Evolutionary conservation across 371 early-diverging fungal genomes (phyloP), one percentile per base, ranked within the genome.

Genomic region (Zancudomyces culisetae): DNA sequence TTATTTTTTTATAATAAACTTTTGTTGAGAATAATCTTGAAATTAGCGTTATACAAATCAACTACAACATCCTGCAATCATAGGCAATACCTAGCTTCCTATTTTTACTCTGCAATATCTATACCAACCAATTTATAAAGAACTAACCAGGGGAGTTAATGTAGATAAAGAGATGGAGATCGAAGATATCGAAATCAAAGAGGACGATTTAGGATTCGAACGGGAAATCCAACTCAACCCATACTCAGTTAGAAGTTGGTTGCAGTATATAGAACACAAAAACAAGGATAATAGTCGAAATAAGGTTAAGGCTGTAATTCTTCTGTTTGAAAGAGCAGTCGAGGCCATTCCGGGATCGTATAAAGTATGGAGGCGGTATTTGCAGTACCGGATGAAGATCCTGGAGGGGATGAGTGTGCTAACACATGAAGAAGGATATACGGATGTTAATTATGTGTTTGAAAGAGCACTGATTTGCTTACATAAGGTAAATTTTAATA

Each of bases 341-440:
- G 71, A 76, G 50, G 76, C 78, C 45, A 67, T 95, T 1, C 98
- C 98, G 0, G 87, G 92, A 1, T 86, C 87, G 4, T 96, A 92
- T 70, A 93, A 91, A 63, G 72, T 98, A 15, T 98, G 96, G 96
- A 89, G 86, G 60, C 61, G 66, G 29, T 92, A 93, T 58, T 63
- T 94, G n/a, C 83, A 83, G 59, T 62, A 78, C 41, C 77, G 90
- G 43, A 63, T 70, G 27, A 46, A 66, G 15, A 24, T n/a, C 12
- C 21, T 63, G 62, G 66, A 24, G 62, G 71, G 19, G 47, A 64
- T 39, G 61, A 81, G 57, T 65, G 78, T 53, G 20, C 60, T 72
- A 8, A 55, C 57, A 46, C 63, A 66, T 47, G 60, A 68, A 51
- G 69, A 66, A 2, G 83, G 78, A 45, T 85, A 79, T 66, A 66